Conservation (phyloP, 106 monocot genomes). For the Dendrobium nobile region DNA sequence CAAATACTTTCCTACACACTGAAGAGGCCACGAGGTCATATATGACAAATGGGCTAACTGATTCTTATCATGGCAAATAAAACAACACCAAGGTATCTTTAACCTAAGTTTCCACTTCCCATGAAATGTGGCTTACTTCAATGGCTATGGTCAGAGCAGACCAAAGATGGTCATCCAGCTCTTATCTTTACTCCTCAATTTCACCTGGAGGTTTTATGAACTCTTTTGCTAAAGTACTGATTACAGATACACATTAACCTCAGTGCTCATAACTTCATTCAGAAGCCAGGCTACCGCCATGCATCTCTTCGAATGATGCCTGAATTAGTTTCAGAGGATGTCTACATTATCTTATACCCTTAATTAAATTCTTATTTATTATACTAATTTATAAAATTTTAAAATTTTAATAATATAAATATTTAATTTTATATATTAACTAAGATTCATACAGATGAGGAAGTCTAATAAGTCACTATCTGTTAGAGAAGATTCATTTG, state of each 20-base stretch:
- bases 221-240: conserved; percentile 84
- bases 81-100: conserved; percentile 67
- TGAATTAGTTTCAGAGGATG: conserved; percentile 56
- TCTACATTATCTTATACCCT: too few relatives aligned
- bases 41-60: conserved; percentile 65
- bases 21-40: conserved; percentile 69
- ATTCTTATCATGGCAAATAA: conserved; percentile 68
- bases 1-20: conserved; percentile 82
- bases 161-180: conserved; percentile 4
- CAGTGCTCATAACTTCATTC: conserved; percentile 68
- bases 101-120: conserved; percentile 93
- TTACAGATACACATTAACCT: conserved; percentile 81
- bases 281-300: conserved; percentile 49
- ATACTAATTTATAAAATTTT: too few relatives aligned
- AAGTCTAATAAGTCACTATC: neutral
- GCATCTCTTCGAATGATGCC: conserved; percentile 78
- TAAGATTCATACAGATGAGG: conserved; percentile 25
- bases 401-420: too few relatives aligned
- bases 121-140: conserved; percentile 89
- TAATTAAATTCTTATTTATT: too few relatives aligned
- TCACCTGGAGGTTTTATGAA: conserved; percentile 78
- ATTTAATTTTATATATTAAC: too few relatives aligned
- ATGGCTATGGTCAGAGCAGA: conserved; percentile 42
- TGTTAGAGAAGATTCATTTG: neutral
- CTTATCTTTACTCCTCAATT: conserved; percentile 45